These are phyloP conservation scores for Botrytis squamosa DNA, from an alignment of 2,329 filamentous ascomycete genomes.

Conservation along the genomic window DNA sequence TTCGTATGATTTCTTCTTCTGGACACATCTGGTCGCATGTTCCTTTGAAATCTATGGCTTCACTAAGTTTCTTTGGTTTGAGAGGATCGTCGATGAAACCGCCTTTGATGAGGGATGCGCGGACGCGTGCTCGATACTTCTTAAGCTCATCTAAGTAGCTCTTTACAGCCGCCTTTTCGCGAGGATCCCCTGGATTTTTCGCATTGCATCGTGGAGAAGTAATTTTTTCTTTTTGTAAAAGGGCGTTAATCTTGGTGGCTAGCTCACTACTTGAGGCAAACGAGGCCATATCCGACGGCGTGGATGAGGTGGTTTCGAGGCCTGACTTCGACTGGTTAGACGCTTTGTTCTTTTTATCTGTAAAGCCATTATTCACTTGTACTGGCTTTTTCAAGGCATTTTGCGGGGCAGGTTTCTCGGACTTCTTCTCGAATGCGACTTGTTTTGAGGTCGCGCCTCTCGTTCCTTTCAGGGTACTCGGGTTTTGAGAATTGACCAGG, in stretches of 20 bases:
- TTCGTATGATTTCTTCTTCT: conserved; percentile 62
- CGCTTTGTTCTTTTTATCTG: conserved; percentile 10
- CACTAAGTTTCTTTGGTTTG: conserved; percentile 58
- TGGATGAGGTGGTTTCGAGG: neutral
- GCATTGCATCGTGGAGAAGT: conserved; percentile 26
- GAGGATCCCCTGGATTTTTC: conserved; percentile 25
- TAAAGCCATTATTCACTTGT: conserved; percentile 1
- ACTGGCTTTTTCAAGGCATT: conserved; percentile 4
- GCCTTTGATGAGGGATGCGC: conserved; percentile 56
- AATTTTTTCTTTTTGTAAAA: conserved; percentile 52
- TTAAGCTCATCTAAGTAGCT: conserved; percentile 56
- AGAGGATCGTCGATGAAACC: conserved; percentile 65
- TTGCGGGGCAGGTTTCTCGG: neutral
- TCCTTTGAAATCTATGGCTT: conserved; percentile 66
- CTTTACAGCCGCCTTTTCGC: conserved; percentile 51
- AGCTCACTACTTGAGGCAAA: conserved; percentile 30
- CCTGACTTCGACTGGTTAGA: conserved; percentile 5
- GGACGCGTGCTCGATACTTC: conserved; percentile 55
- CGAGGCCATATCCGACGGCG: neutral
- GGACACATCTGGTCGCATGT: conserved; percentile 71
- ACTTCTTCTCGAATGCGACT: conserved; percentile 8
- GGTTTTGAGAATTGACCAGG: neutral
- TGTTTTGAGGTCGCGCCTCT: conserved; percentile 3
- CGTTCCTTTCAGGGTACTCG: neutral
- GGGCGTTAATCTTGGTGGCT: conserved; percentile 52